A percentile compares a stretch with the other conserved stretches of the same genome.
Conservation (phyloP, 768 basidiomycete species). For the Suillus weaverae region DNA sequence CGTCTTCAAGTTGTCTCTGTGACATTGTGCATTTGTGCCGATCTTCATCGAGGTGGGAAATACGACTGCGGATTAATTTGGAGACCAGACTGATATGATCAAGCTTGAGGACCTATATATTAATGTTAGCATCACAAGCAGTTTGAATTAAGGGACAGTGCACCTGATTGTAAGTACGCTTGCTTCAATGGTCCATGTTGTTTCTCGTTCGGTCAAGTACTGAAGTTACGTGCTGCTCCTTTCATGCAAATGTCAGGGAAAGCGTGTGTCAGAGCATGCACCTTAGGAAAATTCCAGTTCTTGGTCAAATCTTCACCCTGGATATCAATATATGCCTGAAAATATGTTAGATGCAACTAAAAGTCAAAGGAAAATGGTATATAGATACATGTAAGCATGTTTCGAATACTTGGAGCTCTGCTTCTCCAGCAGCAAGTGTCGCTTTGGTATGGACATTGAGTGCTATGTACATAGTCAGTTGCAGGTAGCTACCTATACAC, state of each 20-base stretch:
- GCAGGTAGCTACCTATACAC: constrained; percentile 31
- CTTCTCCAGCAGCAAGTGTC: constrained; percentile 22
- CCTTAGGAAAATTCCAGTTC: constrained; percentile 6
- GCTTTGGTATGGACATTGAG: constrained; percentile 33
- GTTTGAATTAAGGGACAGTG: not conserved
- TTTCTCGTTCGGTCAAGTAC: constrained; percentile 32
- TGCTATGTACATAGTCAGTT: constrained; percentile 29
- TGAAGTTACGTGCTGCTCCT: constrained; percentile 21
- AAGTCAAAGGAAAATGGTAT: not conserved
- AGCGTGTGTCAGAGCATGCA: constrained; percentile 3
- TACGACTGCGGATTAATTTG: not conserved
- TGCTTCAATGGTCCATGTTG: constrained; percentile 27
- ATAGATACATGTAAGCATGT: not conserved
- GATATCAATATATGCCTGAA: not conserved
- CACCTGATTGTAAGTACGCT: constrained; percentile 30
- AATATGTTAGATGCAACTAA: not conserved
- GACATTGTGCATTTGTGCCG: not conserved
- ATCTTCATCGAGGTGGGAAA: not conserved
- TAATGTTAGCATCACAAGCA: not conserved
- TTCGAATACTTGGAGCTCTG: not conserved
- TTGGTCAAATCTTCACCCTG: not conserved
- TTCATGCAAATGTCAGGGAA: not conserved
- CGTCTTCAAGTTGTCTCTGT: not conserved
- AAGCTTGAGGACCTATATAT: not conserved
- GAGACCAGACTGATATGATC: not conserved